Base-by-base conservation (phyloP, 139 green algal species). In the Chlamydomonas incerta region DNA sequence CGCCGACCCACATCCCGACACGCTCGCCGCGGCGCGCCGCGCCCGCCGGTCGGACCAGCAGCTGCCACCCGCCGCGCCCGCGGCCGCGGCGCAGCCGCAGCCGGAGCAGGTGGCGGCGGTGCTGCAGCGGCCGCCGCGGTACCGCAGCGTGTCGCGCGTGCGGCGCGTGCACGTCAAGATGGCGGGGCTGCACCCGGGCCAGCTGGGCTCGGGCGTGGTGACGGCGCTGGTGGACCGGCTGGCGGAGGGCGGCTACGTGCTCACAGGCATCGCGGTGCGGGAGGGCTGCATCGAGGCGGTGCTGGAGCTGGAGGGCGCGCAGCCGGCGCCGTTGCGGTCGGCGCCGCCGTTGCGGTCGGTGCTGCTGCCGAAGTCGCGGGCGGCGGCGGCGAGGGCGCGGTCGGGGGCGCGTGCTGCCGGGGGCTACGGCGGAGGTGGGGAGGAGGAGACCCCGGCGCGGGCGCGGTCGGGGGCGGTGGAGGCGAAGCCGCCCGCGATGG, bases 201-300 rank as follows among this genome's bases (percentile, higher is more conserved):
- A 66, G 47, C 47, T 80, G 47, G 29, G 35, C 72, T 8, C 72
- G 29, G 20, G 17, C 9, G 72, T 29, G 33, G 47, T 66, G 15
- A 13, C 9, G 29, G 17, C 6, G n/a, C 29, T 80, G 72, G n/a
- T 50, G 14, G 47, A 66, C 47, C 11, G 41, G 10, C 13, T 66
- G 72, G 35, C 47, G n/a, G n/a, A 5, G 9, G 26, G 72, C 15
- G 72, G 72, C 26, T 62, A 55, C 41, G n/a, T 62, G 24, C 15
- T 76, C 26, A 62, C 46, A 1, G 46, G 33, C 9, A 23, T 93
- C 3, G 70, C 70, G 41, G 70, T 76, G 41, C 26, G 70, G 41
- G 60, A 41, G 37, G 70, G 70, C 70, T 76, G 70, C 70, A 37
- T 76, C 23, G 70, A 76, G 70, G 70, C 57, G 41, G 8, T 76